Conservation (phyloP, 148 eudicot genomes). For the Bassia scoparia region DNA sequence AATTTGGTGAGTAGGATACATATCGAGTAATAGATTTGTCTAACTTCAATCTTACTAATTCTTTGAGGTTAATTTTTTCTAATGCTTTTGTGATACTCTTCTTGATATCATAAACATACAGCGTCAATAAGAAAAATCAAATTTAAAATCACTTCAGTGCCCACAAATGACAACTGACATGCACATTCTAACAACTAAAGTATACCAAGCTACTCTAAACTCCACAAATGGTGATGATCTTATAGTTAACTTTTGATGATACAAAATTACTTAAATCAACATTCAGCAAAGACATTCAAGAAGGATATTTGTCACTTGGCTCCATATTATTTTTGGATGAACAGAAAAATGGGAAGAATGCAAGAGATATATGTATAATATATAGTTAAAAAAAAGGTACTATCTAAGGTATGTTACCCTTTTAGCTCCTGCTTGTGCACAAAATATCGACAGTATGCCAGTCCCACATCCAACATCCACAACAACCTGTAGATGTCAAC, state of each 20-base stretch:
- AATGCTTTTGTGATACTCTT: too few species aligned
- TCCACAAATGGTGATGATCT: too few species aligned
- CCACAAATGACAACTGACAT: neutral
- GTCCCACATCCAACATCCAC: constrained; percentile 99
- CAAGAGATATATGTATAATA: neutral
- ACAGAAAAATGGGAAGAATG: neutral
- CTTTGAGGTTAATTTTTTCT: too few species aligned
- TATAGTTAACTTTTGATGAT: neutral
- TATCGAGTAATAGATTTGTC: too few species aligned
- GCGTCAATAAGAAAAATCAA: neutral
- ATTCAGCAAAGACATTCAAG: neutral
- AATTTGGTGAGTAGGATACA: too few species aligned
- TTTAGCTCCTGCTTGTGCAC: constrained; percentile 98
- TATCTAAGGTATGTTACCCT: constrained; percentile 43
- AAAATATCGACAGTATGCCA: constrained; percentile 93
- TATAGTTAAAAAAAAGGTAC: too few species aligned
- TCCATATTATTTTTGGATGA: neutral
- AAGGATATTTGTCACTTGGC: neutral
- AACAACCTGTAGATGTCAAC: constrained; percentile 59
- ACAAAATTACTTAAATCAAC: neutral
- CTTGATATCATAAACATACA: neutral
- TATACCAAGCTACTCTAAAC: neutral
- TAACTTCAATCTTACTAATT: too few species aligned
- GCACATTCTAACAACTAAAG: neutral
- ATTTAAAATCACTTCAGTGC: neutral